These are phyloP conservation scores for Solioccasus polychromus DNA, from an alignment of 768 basidiomycete species.

Conservation along the genomic window DNA sequence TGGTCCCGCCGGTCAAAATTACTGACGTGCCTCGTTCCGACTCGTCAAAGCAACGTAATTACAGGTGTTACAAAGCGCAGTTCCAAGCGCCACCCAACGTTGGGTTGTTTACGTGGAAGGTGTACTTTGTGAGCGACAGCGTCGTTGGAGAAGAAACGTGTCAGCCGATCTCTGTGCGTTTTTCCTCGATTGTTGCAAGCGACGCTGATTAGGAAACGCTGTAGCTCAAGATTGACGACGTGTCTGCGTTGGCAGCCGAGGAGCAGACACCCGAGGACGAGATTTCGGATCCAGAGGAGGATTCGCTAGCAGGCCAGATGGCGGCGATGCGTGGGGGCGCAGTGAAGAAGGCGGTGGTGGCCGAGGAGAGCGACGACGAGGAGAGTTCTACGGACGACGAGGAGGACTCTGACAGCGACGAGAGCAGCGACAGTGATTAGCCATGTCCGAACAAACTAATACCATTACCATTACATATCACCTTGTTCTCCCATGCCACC, in stretches of 20 bases:
- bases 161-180: conserved; percentile 67
- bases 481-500: conserved; percentile 4
- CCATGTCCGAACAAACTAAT: no score
- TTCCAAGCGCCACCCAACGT: conserved; percentile 90
- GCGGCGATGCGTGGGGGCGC: conserved; percentile 87
- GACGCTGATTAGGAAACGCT: conserved; percentile 5
- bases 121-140: conserved; percentile 84
- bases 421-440: conserved; percentile 29
- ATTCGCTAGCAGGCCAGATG: conserved; percentile 96
- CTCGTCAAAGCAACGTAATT: conserved; percentile 48
- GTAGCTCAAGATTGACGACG: conserved; percentile 83
- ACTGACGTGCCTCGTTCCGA: conserved; percentile 71
- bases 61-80: conserved; percentile 84
- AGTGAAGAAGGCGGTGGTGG: conserved; percentile 62
- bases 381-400: conserved; percentile 35
- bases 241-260: conserved; percentile 51
- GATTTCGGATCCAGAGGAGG: conserved; percentile 98
- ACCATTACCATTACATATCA: no score
- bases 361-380: conserved; percentile 34
- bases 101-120: conserved; percentile 86
- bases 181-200: neutral
- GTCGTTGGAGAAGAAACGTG: conserved; percentile 79
- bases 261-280: conserved; percentile 78
- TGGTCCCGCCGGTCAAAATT: conserved; percentile 84
- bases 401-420: conserved; percentile 21